Evolutionary conservation across 2,329 filamentous ascomycete genomes (phyloP), one percentile per base, ranked within the genome.

Genomic region (Diaporthe longicolla): DNA sequence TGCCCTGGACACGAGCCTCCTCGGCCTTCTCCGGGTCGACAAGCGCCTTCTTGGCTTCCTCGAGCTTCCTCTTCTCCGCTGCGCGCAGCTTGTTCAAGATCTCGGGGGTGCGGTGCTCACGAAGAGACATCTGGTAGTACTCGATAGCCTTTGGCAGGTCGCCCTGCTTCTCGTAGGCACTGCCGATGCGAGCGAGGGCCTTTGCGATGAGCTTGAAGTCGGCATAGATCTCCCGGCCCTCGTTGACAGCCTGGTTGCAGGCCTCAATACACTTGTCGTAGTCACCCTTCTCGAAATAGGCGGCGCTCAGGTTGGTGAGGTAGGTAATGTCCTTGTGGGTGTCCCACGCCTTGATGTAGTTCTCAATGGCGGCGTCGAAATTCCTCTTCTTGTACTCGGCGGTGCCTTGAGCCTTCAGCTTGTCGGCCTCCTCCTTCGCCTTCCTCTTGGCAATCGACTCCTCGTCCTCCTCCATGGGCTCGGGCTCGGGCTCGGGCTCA

Each of bases 201-300:
- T 98, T 98, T 82, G 97, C 95, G 78, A 99, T 96, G 81, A 95
- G 89, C 91, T 99, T 99, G 89, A 98, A 99, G 86, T 99, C 97
- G 76, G 97, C 95, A 73, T 95, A 93, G 78, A 97, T 92, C 79
- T 93, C 90, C 74, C 97, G 94, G 72, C 97, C 97, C 83, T 98
- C 93, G 78, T 97, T 93, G 71, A 98, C 90, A 15, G 97, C 97
- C 85, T 95, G 91, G 79, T 94, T 92, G 86, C 97, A 99, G 21
- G 92, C 87, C 79, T 97, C 94, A 77, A 99, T 95, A 78, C 93
- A 92, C 73, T 92, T 93, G 80, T 97, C 90, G 83, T 94, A 97
- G 82, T 98, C 97, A 73, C 95, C 95, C 88, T 98, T 98, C 84
- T 99, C 97, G 79, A 95, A 98, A 80, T 97, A 91, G 75, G 96